Evolutionary conservation across 352 stramenopile species (phyloP).

Genomic region (Globisporangium canariense): DNA sequence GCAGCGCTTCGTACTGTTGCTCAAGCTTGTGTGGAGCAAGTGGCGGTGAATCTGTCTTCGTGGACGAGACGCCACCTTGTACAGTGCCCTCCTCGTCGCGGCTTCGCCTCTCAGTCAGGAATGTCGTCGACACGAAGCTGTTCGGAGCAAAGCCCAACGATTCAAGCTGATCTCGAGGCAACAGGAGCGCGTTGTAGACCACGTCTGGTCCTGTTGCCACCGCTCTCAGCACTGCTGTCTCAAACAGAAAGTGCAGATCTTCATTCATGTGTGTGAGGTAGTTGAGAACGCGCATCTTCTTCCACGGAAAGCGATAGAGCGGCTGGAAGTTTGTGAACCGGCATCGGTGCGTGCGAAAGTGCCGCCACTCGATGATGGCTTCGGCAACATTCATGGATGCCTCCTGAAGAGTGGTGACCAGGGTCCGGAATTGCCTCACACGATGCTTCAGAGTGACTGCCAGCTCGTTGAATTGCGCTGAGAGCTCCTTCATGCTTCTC

Average conservation of each 20-base stretch:
- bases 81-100: not conserved
- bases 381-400: conserved; percentile 36
- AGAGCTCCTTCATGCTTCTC: conserved; percentile 9
- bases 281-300: conserved; percentile 29
- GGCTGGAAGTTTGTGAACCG: conserved; percentile 39
- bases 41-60: not conserved
- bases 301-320: conserved; percentile 47
- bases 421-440: conserved; percentile 26
- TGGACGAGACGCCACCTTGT: not conserved
- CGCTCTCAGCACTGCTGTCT: conserved; percentile 30
- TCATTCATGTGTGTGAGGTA: conserved; percentile 45
- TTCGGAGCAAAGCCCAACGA: conserved; percentile 13
- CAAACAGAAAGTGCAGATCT: conserved; percentile 40
- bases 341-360: conserved; percentile 23
- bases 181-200: conserved; percentile 41
- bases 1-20: conserved; percentile 7
- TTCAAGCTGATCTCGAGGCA: conserved; percentile 27
- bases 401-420: conserved; percentile 27
- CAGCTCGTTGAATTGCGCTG: conserved; percentile 17
- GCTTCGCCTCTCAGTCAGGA: conserved; percentile 38
- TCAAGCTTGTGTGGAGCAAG: not conserved
- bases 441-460: conserved; percentile 26
- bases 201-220: conserved; percentile 28
- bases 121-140: conserved; percentile 37
- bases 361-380: conserved; percentile 43